Evolutionary conservation across 495 filamentous ascomycete species (phyloP), one percentile per base, ranked within the genome.

Genomic region (Bacidia gigantensis): DNA sequence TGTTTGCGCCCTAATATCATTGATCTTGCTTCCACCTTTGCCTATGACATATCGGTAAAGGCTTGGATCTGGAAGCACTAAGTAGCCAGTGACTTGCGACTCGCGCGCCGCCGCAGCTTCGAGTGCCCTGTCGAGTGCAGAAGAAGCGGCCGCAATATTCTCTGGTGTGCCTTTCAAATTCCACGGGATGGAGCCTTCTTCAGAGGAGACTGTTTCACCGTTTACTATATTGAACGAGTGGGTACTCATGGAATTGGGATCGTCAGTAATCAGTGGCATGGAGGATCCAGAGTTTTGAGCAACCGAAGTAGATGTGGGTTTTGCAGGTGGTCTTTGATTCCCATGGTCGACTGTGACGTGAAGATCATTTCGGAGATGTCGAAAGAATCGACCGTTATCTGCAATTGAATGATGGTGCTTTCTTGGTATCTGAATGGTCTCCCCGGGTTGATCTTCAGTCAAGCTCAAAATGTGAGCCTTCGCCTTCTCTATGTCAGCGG

Each of bases 351-450:
- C 86, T 0, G 81, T 88, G 56, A 99, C 87, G 41, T 81, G 77
- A 66, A 86, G 74, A 56, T 95, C 84, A 58, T 80, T 86, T 56
- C 81, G 81, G 26, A 96, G 76, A 51, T 75, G 82, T 49, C 87
- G 86, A 81, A 97, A 93, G 72, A 97, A 84, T 53, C 86, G 79
- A 17, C 92, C 92, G 53, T 90, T 89, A 62, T 96, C 88, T 46
- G 89, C 74, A 54, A 99, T 73, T 55, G 71, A 67, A 62, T 96
- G 86, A 67, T 97, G 89, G 46, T 92, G 66, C 54, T 79, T 76
- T 35, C 79, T 74, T 10, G 92, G 92, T 22, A 99, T 74, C 46
- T 84, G 75, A 12, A 96, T 67, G 0, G 84, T 89, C 74, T 92
- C 87, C 50, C 88, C 87, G 57, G 88, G 83, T 56, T 87, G 82